Evolutionary conservation across 1,139 yeast genomes (phyloP), one percentile per base, ranked within the genome.

Genomic region (Scheffersomyces stambukii): DNA sequence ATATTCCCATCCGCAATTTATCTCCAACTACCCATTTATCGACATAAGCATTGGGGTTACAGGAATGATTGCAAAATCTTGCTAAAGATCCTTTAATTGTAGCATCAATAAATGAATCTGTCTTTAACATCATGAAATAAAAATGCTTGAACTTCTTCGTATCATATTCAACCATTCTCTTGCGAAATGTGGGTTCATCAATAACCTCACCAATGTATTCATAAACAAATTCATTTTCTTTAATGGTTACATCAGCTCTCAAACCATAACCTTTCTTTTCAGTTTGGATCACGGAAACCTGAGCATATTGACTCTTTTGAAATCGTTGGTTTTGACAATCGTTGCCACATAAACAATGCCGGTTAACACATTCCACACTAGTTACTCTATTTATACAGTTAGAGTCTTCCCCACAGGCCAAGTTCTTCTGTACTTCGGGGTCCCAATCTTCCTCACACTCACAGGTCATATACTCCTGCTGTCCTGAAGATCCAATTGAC

Each of bases 1-100:
- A 91, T 14, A 91, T 84, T 21, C 98, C 98, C 97, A 91, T 91
- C 43, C 88, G 71, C 37, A 86, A 67, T 51, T 84, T 82, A 40
- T 83, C 85, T 13, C 89, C 91, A 10, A 91, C 97, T 12, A 88
- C 93, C 98, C 98, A 91, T 60, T 91, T 91, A 54, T 89, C 96
- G 24, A 91, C 95, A 48, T 75, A 86, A 12, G 95, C 91, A 56
- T 91, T 91, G 5, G 98, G 97, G 42, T 73, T 77, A 56, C 98
- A 91, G 12, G 96, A 85, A 56, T 91, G 98, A 52, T 91, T 91
- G 46, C 93, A 84, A 60, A 89, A 91, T 37, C 98, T 66, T 1
- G 95, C 96, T 34, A 89, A 58, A 13, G 89, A 77, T 3, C 97
- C 98, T 56, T 75, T 82, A 28, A 72, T 65, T 2, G 97, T 89